Percentiles rank a stretch among this genome's conserved stretches.
Conservation (phyloP, 768 basidiomycete species). For the Tylopilus subfusipes region DNA sequence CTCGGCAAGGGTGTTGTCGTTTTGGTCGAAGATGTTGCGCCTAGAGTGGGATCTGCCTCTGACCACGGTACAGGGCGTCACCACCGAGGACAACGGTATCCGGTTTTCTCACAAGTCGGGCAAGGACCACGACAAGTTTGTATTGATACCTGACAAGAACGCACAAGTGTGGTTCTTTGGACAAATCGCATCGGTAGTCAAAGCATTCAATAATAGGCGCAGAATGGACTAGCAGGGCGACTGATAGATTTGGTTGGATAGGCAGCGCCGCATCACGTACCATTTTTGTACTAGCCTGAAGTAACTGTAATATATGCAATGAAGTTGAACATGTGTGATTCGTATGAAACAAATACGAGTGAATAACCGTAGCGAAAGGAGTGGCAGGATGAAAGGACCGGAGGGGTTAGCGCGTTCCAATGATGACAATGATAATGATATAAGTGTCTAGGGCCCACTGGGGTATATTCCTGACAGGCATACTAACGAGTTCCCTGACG, state of each 20-base stretch:
- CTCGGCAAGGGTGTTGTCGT: conserved; percentile 70
- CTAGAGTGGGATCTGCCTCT: conserved; percentile 93
- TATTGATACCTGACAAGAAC: conserved; percentile 69
- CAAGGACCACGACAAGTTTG: conserved; percentile 70
- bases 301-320: conserved; percentile 25
- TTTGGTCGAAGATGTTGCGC: conserved; percentile 80
- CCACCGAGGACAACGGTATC: conserved; percentile 88
- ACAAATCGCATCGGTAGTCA: conserved; percentile 72
- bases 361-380: conserved; percentile 18
- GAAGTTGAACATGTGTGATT: conserved; percentile 23
- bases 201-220: conserved; percentile 67
- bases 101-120: conserved; percentile 79
- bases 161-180: conserved; percentile 80
- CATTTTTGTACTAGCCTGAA: conserved; percentile 24
- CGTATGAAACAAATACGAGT: conserved; percentile 25
- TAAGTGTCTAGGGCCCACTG: not conserved
- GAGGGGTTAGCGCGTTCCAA: conserved; percentile 14
- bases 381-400: conserved; percentile 15
- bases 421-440: conserved; percentile 22
- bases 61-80: conserved; percentile 80
- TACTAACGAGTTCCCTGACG: conserved; percentile 18
- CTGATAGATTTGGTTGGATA: conserved; percentile 14
- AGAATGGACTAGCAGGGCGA: conserved; percentile 54
- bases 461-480: conserved; percentile 32
- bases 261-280: conserved; percentile 19